A percentile compares a stretch with the other conserved stretches of the same genome.
Evolutionary conservation across 192 early-diverging fungal species (phyloP).

Genomic region (Coemansia sp.): DNA sequence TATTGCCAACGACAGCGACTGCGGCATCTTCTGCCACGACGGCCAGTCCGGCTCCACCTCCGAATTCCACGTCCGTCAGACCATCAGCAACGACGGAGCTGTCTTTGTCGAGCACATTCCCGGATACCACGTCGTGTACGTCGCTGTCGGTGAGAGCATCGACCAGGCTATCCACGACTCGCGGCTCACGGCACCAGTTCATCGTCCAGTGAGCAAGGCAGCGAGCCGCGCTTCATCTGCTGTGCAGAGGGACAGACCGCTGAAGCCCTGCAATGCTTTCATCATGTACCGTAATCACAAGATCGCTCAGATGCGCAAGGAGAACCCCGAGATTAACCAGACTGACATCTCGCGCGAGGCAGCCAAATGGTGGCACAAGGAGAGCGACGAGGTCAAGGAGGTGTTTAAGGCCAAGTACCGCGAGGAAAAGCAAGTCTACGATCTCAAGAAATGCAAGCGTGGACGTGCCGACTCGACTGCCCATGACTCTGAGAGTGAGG

Average conservation of each 20-base stretch:
- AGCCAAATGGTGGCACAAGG: slow-evolving; percentile 46
- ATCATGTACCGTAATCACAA: slow-evolving; percentile 57
- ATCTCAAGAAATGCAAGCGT: slow-evolving; percentile 41
- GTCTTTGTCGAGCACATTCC: slow-evolving; percentile 41
- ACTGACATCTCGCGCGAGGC: slow-evolving; percentile 53
- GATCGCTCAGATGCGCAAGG: slow-evolving; percentile 39
- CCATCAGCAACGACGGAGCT: slow-evolving; percentile 19
- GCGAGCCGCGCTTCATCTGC: neutral
- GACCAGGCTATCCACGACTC: slow-evolving; percentile 19
- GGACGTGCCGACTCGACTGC: slow-evolving; percentile 11
- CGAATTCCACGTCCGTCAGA: slow-evolving; percentile 33
- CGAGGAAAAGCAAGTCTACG: slow-evolving; percentile 42
- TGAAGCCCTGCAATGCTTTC: slow-evolving; percentile 50
- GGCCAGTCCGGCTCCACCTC: slow-evolving; percentile 4
- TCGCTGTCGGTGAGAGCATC: slow-evolving; percentile 15
- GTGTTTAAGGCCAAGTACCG: slow-evolving; percentile 34
- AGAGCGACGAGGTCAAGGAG: slow-evolving; percentile 54
- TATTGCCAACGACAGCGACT: slow-evolving; percentile 30
- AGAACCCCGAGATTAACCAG: slow-evolving; percentile 52
- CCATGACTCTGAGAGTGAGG: neutral
- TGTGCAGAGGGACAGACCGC: slow-evolving; percentile 6
- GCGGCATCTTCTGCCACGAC: slow-evolving; percentile 35
- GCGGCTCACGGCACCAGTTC: slow-evolving; percentile 6
- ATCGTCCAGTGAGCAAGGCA: neutral
- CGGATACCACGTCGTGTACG: slow-evolving; percentile 33